A percentile compares a stretch with the other conserved stretches of the same genome.
phyloP scores from a whole-genome alignment of 2,329 filamentous ascomycete genomes.

The Cryphonectria radicalis region DNA sequence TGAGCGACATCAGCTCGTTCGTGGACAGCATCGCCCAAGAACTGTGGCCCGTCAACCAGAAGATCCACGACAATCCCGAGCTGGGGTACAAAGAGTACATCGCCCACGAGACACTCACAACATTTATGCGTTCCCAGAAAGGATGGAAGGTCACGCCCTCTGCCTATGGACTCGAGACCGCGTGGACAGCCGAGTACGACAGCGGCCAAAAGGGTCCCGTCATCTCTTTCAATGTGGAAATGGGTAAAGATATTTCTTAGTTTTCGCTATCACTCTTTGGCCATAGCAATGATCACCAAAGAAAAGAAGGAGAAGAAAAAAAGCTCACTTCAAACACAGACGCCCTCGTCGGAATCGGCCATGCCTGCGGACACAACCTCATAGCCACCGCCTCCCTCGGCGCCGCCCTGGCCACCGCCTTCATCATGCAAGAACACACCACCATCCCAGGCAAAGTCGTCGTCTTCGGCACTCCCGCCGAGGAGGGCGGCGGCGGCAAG shows the following conservation, averaged over 20 bases:
- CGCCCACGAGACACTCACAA: conserved; percentile 54
- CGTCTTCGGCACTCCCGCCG: conserved; percentile 56
- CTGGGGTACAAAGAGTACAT: conserved; percentile 52
- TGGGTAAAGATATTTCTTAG: conserved; percentile 40
- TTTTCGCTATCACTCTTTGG: too few species aligned
- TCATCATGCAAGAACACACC: conserved; percentile 45
- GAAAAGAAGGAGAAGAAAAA: too few species aligned
- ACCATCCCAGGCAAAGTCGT: conserved; percentile 48
- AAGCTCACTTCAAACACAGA: conserved; percentile 38
- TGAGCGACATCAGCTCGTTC: conserved; percentile 43
- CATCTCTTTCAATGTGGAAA: conserved; percentile 52
- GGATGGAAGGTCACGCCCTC: conserved; percentile 57
- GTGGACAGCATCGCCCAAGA: conserved; percentile 44
- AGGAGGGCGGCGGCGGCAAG: conserved; percentile 47
- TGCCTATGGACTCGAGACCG: conserved; percentile 56
- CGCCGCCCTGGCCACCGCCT: conserved; percentile 51
- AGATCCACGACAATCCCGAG: conserved; percentile 57
- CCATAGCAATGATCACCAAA: too few species aligned
- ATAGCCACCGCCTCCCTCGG: conserved; percentile 55
- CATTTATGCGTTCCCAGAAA: conserved; percentile 47
- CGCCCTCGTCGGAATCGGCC: conserved; percentile 54
- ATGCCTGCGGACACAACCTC: conserved; percentile 60
- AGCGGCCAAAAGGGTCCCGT: conserved; percentile 50
- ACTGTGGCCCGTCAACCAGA: conserved; percentile 52
- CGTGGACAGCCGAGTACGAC: conserved; percentile 56